These are phyloP conservation scores for Hypsizygus marmoreus DNA, from an alignment of 768 basidiomycete species.

Conservation along the genomic window DNA sequence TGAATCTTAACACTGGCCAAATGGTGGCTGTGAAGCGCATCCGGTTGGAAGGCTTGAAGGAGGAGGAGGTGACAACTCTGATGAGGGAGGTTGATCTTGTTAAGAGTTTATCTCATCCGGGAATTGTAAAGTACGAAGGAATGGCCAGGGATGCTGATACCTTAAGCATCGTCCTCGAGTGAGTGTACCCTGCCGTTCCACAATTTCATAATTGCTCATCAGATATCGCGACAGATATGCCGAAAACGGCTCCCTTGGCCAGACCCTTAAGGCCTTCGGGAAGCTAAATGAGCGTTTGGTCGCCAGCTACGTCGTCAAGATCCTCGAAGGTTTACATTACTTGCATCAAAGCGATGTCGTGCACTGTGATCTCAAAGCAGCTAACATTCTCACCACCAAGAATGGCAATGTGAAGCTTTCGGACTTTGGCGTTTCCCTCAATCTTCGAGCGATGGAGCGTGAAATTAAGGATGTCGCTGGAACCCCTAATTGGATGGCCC, in stretches of 20 bases:
- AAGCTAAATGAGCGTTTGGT: slow-evolving; percentile 91
- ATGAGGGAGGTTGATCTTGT: slow-evolving; percentile 95
- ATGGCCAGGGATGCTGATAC: slow-evolving; percentile 89
- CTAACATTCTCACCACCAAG: slow-evolving; percentile 98
- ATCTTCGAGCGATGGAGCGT: slow-evolving; percentile 86
- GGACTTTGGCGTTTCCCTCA: slow-evolving; percentile 97
- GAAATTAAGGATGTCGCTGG: slow-evolving; percentile 88
- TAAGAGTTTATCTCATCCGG: slow-evolving; percentile 88
- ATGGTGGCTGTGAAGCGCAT: slow-evolving; percentile 99
- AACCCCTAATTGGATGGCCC: slow-evolving; percentile 99
- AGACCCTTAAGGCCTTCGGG: slow-evolving; percentile 92
- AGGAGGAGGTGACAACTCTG: slow-evolving; percentile 85
- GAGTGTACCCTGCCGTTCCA: slow-evolving; percentile 36
- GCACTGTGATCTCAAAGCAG: slow-evolving; percentile 97
- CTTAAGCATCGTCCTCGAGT: slow-evolving; percentile 94
- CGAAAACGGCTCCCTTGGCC: slow-evolving; percentile 93
- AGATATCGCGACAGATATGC: slow-evolving; percentile 67
- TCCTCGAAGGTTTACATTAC: slow-evolving; percentile 93
- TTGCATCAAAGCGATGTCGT: slow-evolving; percentile 89
- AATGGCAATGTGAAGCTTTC: slow-evolving; percentile 96
- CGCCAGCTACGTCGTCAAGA: slow-evolving; percentile 93
- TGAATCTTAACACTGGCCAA: slow-evolving; percentile 92
- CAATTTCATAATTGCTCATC: slow-evolving; percentile 5
- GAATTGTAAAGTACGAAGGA: slow-evolving; percentile 97
- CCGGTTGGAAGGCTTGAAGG: slow-evolving; percentile 84